phyloP scores from a whole-genome alignment of 2,329 filamentous ascomycete species.

The Beauveria sp. region DNA sequence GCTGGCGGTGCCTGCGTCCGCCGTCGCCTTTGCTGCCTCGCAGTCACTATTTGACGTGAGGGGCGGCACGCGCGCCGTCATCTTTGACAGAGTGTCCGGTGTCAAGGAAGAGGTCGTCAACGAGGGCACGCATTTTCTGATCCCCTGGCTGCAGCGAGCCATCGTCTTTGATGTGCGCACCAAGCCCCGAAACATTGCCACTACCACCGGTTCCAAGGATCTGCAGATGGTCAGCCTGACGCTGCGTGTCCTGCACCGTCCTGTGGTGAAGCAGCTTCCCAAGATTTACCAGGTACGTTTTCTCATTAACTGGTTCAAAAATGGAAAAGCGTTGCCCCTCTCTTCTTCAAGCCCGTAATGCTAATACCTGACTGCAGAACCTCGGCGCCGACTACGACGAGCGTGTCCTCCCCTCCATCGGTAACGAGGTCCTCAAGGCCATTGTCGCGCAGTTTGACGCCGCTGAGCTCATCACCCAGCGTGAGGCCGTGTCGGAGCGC shows the following conservation, averaged over 20 bases:
- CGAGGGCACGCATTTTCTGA: conserved; percentile 92
- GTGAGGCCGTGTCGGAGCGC: conserved; percentile 90
- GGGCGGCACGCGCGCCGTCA: conserved; percentile 88
- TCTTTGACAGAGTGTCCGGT: conserved; percentile 89
- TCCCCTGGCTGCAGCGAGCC: conserved; percentile 91
- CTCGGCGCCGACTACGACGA: conserved; percentile 98
- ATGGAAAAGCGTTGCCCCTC: neutral
- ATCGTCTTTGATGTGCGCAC: conserved; percentile 97
- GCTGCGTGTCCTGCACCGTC: conserved; percentile 86
- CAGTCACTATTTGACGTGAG: conserved; percentile 94
- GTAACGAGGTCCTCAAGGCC: conserved; percentile 97
- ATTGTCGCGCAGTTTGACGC: conserved; percentile 99
- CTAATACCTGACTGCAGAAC: conserved; percentile 51
- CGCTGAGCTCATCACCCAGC: conserved; percentile 96
- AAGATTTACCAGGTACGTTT: conserved; percentile 92
- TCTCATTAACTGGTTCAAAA: no score
- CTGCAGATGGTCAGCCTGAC: conserved; percentile 99
- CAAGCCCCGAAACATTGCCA: conserved; percentile 93
- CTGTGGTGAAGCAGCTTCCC: conserved; percentile 84
- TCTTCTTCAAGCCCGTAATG: neutral
- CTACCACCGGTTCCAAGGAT: conserved; percentile 97
- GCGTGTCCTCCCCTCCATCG: conserved; percentile 94
- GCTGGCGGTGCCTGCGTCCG: conserved; percentile 64
- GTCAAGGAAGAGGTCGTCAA: conserved; percentile 89
- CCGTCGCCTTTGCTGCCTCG: conserved; percentile 61